Conservation (phyloP, 306 rosid species). For the Glycine tomentella region DNA sequence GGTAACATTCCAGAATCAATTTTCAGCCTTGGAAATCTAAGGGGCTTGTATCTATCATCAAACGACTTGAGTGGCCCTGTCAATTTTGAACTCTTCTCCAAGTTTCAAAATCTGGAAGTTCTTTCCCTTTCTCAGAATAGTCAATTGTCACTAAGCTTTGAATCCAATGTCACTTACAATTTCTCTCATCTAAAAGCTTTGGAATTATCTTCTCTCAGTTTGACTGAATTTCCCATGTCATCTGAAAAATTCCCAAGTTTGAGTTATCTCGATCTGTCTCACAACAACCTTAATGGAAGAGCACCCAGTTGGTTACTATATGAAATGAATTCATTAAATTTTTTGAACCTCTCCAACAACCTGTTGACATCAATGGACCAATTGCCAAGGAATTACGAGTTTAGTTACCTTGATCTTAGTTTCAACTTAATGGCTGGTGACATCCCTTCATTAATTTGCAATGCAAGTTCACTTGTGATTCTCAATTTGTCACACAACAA, state of each 20-base stretch:
- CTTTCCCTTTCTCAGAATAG: neutral
- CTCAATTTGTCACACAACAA: constrained; percentile 30
- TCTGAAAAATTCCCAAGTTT: neutral
- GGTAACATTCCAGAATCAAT: neutral
- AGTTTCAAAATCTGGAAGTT: neutral
- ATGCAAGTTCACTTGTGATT: neutral
- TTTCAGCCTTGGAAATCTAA: constrained; percentile 23
- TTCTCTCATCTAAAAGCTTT: neutral
- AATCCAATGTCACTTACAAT: constrained; percentile 1
- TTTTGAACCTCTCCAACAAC: constrained; percentile 34
- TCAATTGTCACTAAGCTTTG: neutral
- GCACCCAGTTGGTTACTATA: constrained; percentile 38
- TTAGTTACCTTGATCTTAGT: constrained; percentile 23
- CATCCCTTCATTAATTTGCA: constrained; percentile 9
- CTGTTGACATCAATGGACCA: constrained; percentile 20
- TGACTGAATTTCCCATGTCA: neutral
- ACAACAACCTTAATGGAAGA: constrained; percentile 14
- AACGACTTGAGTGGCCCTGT: neutral
- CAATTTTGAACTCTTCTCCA: neutral
- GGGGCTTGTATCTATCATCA: neutral
- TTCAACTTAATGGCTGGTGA: constrained; percentile 31
- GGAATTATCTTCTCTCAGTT: neutral
- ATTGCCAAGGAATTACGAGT: neutral
- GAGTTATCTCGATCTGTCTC: constrained; percentile 18
- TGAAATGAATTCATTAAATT: neutral